Base-by-base conservation (phyloP, 1,284 basidiomycete genomes). In the Trichosporon sp. region DNA sequence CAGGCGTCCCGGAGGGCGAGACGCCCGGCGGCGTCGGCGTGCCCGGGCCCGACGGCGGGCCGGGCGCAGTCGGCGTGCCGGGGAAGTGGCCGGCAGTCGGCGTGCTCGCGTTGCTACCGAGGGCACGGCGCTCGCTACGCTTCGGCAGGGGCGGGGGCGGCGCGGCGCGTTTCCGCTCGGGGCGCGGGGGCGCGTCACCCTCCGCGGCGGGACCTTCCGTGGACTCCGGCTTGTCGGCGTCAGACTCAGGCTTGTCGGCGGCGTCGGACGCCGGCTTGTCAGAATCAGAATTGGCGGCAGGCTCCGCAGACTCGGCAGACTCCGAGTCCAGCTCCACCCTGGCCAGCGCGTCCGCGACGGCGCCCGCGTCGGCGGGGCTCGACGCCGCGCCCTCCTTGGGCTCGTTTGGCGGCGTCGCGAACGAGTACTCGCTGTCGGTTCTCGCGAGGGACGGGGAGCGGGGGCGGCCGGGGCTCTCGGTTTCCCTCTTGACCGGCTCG, bases 391-490 rank as follows among this genome's bases (percentile, higher is more conserved):
- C 15, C 21, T 58, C 64, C 23, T 64, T 58, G 35, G 68, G 66
- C 31, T 70, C 66, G 23, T 66, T 63, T 31, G 51, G 38, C n/a
- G 68, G 67, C 64, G 70, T 67, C 9, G 65, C 32, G 58, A 69
- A 69, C 32, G 65, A 63, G 15, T 44, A 64, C 27, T 38, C 68
- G 38, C 35, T 38, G 47, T 53, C 65, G 31, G 62, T 62, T 34
- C 42, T 65, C 11, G 67, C 25, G 32, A 15, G 13, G 32, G 68
- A 64, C 11, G 44, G 62, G 21, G 69, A 64, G 62, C 65, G 65
- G n/a, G n/a, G n/a, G 12, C 15, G n/a, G 44, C 38, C 35, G 12
- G 31, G 23, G 3, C 13, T 15, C 6, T 18, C 21, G 35, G 27
- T 9, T 23, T 51, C 18, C 38, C 12, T 6, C 31, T 32, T 18